phyloP scores from a whole-genome alignment of 2,329 filamentous ascomycete species.

The Fusarium sambucinum region DNA sequence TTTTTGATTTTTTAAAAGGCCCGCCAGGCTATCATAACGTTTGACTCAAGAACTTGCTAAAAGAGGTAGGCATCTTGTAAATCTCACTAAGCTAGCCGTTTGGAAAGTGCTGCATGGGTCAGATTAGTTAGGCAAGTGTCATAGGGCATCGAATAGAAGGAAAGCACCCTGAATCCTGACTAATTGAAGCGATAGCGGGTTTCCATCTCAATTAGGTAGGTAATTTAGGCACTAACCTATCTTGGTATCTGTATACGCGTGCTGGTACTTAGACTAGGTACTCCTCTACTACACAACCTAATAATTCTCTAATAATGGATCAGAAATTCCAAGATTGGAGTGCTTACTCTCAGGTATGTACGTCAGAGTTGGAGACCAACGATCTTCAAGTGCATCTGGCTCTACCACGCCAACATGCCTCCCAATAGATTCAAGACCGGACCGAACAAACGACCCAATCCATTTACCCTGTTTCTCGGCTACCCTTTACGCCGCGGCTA shows the following conservation, averaged over 20 bases:
- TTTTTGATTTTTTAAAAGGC: constrained; percentile 4
- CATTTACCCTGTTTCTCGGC: constrained; percentile 31
- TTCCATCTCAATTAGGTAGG: neutral
- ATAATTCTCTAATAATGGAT: neutral
- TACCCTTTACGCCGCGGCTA: constrained; percentile 30
- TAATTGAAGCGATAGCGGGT: neutral
- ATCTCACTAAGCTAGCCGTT: neutral
- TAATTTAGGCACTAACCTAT: neutral
- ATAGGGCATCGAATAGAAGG: neutral
- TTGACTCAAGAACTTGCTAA: constrained; percentile 2
- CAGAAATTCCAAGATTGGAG: neutral
- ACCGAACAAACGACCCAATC: constrained; percentile 19
- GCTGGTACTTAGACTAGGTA: neutral
- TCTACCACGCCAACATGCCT: constrained; percentile 8
- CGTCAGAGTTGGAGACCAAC: constrained; percentile 17
- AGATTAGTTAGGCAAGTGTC: neutral
- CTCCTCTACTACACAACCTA: too few relatives aligned
- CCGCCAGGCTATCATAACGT: constrained; percentile 8
- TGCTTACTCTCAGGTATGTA: neutral
- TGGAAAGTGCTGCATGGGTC: neutral
- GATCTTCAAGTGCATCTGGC: constrained; percentile 2
- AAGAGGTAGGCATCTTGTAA: neutral
- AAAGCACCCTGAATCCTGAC: neutral
- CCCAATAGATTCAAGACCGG: constrained; percentile 31
- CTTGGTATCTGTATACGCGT: neutral